Evolutionary conservation across 441 rosid species (phyloP), one percentile per base, ranked within the genome.

Genomic region (Pelargonium exstipulatum): DNA sequence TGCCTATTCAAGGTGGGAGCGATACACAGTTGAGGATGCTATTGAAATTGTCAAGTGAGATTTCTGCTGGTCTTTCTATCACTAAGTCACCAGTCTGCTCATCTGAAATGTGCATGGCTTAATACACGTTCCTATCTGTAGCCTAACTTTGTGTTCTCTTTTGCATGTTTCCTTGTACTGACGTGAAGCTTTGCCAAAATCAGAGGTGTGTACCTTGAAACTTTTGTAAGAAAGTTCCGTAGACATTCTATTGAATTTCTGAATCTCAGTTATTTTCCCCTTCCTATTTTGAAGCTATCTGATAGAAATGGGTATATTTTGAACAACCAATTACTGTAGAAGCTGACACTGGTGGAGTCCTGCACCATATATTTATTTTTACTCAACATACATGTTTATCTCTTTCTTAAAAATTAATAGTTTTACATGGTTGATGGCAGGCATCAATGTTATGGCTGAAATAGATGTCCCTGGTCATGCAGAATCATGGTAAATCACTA

Each of bases 391-490:
- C 10, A 46, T 67, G 26, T 12, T 22, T 69, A 2, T 9, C 20
- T 32, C 35, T 69, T 26, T 70, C n/a, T 55, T 53, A 64, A 58
- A 18, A 16, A 0, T 64, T 69, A 42, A 69, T 62, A 42, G 37
- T 62, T 64, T 74, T 63, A 46, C 40, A 46, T 69, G 48, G 14
- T 74, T 77, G 69, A 22, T 74, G 79, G 77, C 88, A 95, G 99
- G 99, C 71, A 90, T 95, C 76, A 85, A 92, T 73, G 83, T 95
- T 62, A 90, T 92, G 97, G 90, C 97, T 40, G 97, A 95, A 83
- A 74, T 87, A 70, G 99, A 95, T 78, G 90, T 92, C 62, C 99
- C 99, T 67, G 99, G 99, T 73, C 99, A 95, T 84, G 97, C 92
- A 6, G 97, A 92, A 83, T 90, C 99, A 74, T 95, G 97, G 99